Conservation (phyloP, 371 early-diverging fungal species). For the Haplosporangium sp. region DNA sequence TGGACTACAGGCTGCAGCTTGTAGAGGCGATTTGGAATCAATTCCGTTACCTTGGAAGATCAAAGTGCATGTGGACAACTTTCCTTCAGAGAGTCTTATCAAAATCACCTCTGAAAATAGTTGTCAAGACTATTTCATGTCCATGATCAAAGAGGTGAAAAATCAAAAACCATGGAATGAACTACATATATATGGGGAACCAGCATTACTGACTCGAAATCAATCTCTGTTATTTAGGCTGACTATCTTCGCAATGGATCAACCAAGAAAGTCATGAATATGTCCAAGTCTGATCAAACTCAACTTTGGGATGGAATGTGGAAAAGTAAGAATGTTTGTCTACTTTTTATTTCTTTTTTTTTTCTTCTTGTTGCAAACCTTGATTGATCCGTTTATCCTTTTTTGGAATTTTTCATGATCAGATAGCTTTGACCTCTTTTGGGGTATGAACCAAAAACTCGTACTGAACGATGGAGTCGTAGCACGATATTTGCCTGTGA, state of each 20-base stretch:
- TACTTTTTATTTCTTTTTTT: no score
- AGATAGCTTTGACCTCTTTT: conserved; percentile 70
- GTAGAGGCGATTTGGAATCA: background rate
- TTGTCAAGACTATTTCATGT: conserved; percentile 78
- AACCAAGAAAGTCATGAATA: conserved; percentile 79
- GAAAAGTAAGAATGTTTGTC: conserved; percentile 55
- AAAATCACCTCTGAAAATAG: conserved; percentile 59
- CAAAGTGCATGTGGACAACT: conserved; percentile 66
- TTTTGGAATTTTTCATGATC: background rate
- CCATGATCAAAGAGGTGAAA: conserved; percentile 78
- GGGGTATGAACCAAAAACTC: conserved; percentile 73
- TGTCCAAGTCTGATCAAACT: conserved; percentile 76
- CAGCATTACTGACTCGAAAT: no score
- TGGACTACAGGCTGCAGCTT: conserved; percentile 18
- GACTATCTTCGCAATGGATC: conserved; percentile 79
- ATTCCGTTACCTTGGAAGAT: conserved; percentile 69
- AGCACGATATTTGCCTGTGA: conserved; percentile 63
- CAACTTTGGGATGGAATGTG: conserved; percentile 74
- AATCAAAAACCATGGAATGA: background rate
- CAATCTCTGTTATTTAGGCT: conserved; percentile 56
- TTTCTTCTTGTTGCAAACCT: no score
- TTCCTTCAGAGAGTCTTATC: conserved; percentile 69
- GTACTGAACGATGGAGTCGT: conserved; percentile 56
- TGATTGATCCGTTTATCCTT: no score
- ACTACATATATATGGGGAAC: background rate